A percentile compares a stretch with the other conserved stretches of the same genome.
phyloP scores from a whole-genome alignment of 2,329 filamentous ascomycete species.

The Microdochium paspali region DNA sequence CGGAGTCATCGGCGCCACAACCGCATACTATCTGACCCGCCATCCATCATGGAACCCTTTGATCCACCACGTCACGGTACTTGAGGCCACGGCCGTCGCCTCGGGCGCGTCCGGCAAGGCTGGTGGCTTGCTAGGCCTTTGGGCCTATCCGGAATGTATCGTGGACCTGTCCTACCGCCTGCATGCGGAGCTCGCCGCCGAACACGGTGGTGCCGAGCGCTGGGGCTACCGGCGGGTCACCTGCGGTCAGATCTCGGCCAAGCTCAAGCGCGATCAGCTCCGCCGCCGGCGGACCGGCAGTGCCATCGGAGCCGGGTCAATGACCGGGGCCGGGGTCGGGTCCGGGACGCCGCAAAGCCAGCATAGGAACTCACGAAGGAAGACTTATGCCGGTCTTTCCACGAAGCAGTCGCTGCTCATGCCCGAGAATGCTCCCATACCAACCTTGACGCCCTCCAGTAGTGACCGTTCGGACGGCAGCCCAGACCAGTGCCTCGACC shows the following conservation, averaged over 20 bases:
- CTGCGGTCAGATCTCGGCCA: slow-evolving; percentile 51
- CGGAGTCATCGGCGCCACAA: slow-evolving; percentile 86
- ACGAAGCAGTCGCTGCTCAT: not conserved
- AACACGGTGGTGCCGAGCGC: slow-evolving; percentile 65
- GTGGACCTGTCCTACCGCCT: slow-evolving; percentile 80
- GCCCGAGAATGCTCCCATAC: not conserved
- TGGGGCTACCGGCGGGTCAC: slow-evolving; percentile 83
- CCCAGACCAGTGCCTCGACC: not conserved
- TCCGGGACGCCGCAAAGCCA: not conserved
- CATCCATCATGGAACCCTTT: slow-evolving; percentile 71
- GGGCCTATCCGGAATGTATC: slow-evolving; percentile 80
- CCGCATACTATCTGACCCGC: slow-evolving; percentile 82
- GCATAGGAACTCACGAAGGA: not conserved
- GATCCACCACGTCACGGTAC: slow-evolving; percentile 69
- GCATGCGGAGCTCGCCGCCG: slow-evolving; percentile 73
- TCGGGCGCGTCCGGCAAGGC: slow-evolving; percentile 93
- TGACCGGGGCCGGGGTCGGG: too few relatives aligned
- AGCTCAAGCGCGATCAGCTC: slow-evolving; percentile 5
- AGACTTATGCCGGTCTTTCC: not conserved
- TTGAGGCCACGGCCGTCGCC: slow-evolving; percentile 80
- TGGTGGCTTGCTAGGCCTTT: slow-evolving; percentile 79
- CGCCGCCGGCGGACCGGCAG: not conserved
- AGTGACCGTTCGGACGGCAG: not conserved
- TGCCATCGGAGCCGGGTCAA: not conserved
- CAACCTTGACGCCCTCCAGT: not conserved